Evolutionary conservation across 371 early-diverging fungal genomes (phyloP), one percentile per base, ranked within the genome.

Genomic region (Rhizopus microsporus): DNA sequence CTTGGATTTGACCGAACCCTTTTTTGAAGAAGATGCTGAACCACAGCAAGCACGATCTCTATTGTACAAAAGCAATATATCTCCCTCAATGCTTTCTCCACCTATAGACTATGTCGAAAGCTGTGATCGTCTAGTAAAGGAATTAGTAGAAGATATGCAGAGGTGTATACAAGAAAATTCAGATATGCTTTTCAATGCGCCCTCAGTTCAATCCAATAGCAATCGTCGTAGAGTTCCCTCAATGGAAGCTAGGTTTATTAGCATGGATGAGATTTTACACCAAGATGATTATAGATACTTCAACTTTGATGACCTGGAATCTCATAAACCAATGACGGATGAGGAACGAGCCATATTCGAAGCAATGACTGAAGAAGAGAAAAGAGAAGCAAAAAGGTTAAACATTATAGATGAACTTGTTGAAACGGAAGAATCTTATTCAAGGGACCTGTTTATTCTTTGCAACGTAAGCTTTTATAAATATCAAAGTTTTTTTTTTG

Each of bases 381-480:
- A 54, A 45, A 40, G 59, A 5, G 55, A 53, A 0, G 51, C 59
- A 1, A 59, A 59, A 32, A 35, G 64, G 4, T 37, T 63, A 13
- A 64, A 55, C 40, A 51, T 59, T 16, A 51, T 65, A 9, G 61
- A 71, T n/a, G 78, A 78, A 45, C 42, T 78, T 3, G 52, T 78
- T 54, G 65, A 68, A 37, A 73, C 78, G 8, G 78, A 78, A 53
- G 64, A 63, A 34, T 67, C 55, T 0, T 78, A 75, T 56, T 56
- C 62, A 5, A 53, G 67, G 5, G 72, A 74, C 57, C 46, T 77
- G 5, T 53, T 55, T 35, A 65, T 69, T n/a, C 63, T 77, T 10
- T 72, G 66, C 15, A 69, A 55, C 33, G 77, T 77, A 65, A 68
- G 64, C 50, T 23, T 16, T 46, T 5, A 8, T 43, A 23, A 23